Evolutionary conservation across 352 stramenopile species (phyloP).

Genomic region (Phytopythium oedochilum): DNA sequence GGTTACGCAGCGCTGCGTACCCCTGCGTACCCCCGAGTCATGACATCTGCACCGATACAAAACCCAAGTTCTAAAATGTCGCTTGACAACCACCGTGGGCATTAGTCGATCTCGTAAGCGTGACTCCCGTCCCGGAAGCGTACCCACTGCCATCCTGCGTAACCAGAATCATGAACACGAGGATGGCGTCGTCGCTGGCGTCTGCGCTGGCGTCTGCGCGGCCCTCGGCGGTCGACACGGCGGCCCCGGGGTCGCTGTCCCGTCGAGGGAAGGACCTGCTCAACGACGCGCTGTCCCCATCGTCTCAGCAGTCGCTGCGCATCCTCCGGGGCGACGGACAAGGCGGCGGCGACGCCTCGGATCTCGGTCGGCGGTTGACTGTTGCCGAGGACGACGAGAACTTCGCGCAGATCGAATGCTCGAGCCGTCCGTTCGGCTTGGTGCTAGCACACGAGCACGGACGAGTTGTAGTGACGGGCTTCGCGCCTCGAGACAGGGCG

Average conservation of each 20-base stretch:
- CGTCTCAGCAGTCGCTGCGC: background rate
- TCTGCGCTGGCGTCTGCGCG: background rate
- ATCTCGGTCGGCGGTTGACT: background rate
- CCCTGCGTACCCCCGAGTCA: background rate
- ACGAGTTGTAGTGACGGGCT: constrained; percentile 45
- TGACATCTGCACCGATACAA: constrained; percentile 10
- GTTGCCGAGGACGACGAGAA: constrained; percentile 9
- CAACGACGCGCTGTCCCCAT: constrained; percentile 52
- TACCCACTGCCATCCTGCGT: too few species aligned
- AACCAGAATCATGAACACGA: too few species aligned
- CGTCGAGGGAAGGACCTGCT: constrained; percentile 35
- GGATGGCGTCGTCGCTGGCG: too few species aligned
- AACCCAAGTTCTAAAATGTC: too few species aligned
- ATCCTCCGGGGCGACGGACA: background rate
- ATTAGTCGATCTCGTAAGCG: too few species aligned
- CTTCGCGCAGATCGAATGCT: constrained; percentile 46
- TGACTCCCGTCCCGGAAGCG: background rate
- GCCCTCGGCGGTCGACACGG: too few species aligned
- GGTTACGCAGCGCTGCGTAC: background rate
- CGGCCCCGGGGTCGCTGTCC: constrained; percentile 11
- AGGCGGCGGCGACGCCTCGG: background rate
- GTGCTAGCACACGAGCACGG: constrained; percentile 33
- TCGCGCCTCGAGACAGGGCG: constrained; percentile 24
- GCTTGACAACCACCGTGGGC: too few species aligned
- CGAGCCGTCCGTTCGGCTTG: constrained; percentile 41